Evolutionary conservation across 129 eudicot genomes (phyloP).

Genomic region (Flaveria bidentis): DNA sequence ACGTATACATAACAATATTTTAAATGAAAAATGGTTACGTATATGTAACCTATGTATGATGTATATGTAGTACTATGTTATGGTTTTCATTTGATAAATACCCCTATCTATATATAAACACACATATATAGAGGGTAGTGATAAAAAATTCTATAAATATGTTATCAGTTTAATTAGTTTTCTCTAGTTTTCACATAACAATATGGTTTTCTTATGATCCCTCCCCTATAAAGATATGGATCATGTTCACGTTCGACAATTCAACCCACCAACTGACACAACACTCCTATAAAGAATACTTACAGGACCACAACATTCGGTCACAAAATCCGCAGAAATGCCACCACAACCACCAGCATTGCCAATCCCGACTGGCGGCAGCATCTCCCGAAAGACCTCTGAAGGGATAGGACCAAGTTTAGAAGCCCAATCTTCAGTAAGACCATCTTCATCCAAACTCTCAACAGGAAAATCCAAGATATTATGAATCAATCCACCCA

Average conservation of each 20-base stretch:
- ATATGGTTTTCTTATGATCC: no score
- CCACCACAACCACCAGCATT: slow-evolving; percentile 11
- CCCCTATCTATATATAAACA: no score
- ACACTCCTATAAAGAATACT: not conserved
- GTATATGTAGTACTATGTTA: no score
- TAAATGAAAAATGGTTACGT: no score
- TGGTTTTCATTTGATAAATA: no score
- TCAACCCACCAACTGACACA: not conserved
- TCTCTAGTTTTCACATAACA: no score
- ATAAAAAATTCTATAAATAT: no score
- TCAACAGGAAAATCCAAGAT: slow-evolving; percentile 53
- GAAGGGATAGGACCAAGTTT: slow-evolving; percentile 63
- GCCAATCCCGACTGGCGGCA: slow-evolving; percentile 30
- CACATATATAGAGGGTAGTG: no score
- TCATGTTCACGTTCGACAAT: not conserved
- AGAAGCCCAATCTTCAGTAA: slow-evolving; percentile 53
- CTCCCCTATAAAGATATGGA: not conserved
- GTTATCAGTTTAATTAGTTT: no score
- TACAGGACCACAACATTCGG: slow-evolving; percentile 17
- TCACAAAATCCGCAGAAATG: slow-evolving; percentile 2
- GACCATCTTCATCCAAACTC: slow-evolving; percentile 52
- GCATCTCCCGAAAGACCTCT: slow-evolving; percentile 29
- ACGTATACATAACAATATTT: no score
- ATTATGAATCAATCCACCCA: slow-evolving; percentile 35
- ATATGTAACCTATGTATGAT: no score